These are phyloP conservation scores for Physaria fendleri DNA, from an alignment of 345 rosid species.

Conservation along the genomic window DNA sequence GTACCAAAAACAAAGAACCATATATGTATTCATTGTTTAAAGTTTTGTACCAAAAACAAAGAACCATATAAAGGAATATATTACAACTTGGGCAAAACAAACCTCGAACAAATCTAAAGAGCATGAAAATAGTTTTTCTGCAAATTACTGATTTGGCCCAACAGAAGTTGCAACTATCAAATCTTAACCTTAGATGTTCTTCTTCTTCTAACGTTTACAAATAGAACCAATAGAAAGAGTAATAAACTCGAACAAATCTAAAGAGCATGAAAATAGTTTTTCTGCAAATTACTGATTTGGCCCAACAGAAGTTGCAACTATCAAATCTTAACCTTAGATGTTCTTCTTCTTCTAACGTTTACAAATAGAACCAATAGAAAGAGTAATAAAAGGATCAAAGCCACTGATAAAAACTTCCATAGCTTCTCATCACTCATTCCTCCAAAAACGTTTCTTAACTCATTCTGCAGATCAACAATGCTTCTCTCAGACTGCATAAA, in stretches of 20 bases:
- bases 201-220: conserved; percentile 67
- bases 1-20: too few relatives aligned
- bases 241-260: too few relatives aligned
- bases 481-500: conserved; percentile 18
- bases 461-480: conserved; percentile 39
- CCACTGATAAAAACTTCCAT: conserved; percentile 39
- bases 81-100: conserved; percentile 11
- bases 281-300: conserved; percentile 1
- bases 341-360: conserved; percentile 63
- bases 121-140: too few relatives aligned
- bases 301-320: conserved; percentile 14
- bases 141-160: conserved; percentile 9
- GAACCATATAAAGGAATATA: neutral
- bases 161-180: conserved; percentile 28
- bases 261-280: too few relatives aligned
- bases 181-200: conserved; percentile 64
- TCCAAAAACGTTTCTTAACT: conserved; percentile 32
- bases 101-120: too few relatives aligned
- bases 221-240: conserved; percentile 21
- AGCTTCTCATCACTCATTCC: conserved; percentile 26
- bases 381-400: conserved; percentile 34
- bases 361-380: conserved; percentile 41
- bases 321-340: conserved; percentile 66
- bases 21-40: too few relatives aligned
- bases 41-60: too few relatives aligned